Evolutionary conservation across 2,329 filamentous ascomycete genomes (phyloP), one percentile per base, ranked within the genome.

Genomic region (Ustilaginoidea virens): DNA sequence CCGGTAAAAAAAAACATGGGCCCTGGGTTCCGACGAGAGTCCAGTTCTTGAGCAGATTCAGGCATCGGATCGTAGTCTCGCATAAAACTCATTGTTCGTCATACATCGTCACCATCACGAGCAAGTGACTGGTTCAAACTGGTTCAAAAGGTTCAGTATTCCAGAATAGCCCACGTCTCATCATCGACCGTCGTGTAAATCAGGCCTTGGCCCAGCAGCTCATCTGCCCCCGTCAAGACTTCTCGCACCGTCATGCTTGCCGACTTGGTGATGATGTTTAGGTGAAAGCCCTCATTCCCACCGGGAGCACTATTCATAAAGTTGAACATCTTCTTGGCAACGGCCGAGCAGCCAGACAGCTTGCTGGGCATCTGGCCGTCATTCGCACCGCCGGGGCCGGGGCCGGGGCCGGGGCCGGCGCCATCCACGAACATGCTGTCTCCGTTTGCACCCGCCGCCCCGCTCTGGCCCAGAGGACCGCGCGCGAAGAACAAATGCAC

Each of bases 101-200:
- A n/a, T n/a, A n/a, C n/a, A n/a, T n/a, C n/a, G n/a, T n/a, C n/a
- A n/a, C n/a, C n/a, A n/a, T n/a, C n/a, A n/a, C n/a, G n/a, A n/a
- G n/a, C n/a, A n/a, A n/a, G n/a, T n/a, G n/a, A n/a, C n/a, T n/a
- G n/a, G n/a, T n/a, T n/a, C n/a, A n/a, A n/a, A n/a, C n/a, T n/a
- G n/a, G n/a, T n/a, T 22, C 38, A 18, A 11, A 20, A 12, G 10
- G 12, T 11, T 25, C 27, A 39, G 25, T 36, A 41, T 34, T 92
- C 81, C 35, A 94, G 60, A 37, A 92, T 61, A 24, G 83, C 82
- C 77, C 81, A 96, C 1, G 87, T 96, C 53, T 81, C 69, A 45
- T 96, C 87, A 54, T 96, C 85, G 5, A 92, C 68, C 7, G 92
- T 98, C 17, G 83, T 82, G 56, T 83, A 98, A 39, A 93, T 81